A percentile compares a stretch with the other conserved stretches of the same genome.
phyloP scores from a whole-genome alignment of 2,329 filamentous ascomycete species.

The Epicoccum sorghinum region DNA sequence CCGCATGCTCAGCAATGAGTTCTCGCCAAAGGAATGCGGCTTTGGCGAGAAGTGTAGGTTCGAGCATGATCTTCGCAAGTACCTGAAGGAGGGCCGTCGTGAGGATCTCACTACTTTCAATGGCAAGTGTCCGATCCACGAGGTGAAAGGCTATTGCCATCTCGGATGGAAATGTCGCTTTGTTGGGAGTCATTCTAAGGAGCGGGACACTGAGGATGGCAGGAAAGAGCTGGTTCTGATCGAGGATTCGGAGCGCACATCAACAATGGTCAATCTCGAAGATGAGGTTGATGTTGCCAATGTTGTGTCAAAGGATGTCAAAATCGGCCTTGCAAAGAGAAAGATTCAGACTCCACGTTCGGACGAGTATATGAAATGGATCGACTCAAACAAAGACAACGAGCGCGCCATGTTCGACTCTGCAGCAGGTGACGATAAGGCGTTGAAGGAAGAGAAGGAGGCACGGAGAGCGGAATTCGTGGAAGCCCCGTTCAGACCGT shows the following conservation, averaged over 20 bases:
- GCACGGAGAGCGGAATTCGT: slow-evolving; percentile 80
- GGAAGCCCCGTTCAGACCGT: slow-evolving; percentile 87
- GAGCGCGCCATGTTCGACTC: slow-evolving; percentile 44
- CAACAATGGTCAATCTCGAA: slow-evolving; percentile 51
- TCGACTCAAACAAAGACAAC: slow-evolving; percentile 66
- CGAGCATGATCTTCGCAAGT: slow-evolving; percentile 83
- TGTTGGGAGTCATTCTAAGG: slow-evolving; percentile 82
- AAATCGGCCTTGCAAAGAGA: slow-evolving; percentile 76
- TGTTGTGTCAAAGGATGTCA: slow-evolving; percentile 70
- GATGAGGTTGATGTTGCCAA: slow-evolving; percentile 73
- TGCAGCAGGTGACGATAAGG: slow-evolving; percentile 41
- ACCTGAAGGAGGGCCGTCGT: slow-evolving; percentile 80
- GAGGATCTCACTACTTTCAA: slow-evolving; percentile 77
- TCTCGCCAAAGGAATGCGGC: slow-evolving; percentile 75
- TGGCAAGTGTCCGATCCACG: slow-evolving; percentile 82
- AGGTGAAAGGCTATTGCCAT: slow-evolving; percentile 75
- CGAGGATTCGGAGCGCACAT: slow-evolving; percentile 59
- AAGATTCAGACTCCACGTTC: slow-evolving; percentile 73
- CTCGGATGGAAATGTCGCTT: slow-evolving; percentile 96
- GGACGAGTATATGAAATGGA: slow-evolving; percentile 78
- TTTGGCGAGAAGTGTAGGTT: slow-evolving; percentile 83
- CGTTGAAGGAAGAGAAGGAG: slow-evolving; percentile 48
- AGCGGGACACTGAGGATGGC: slow-evolving; percentile 78
- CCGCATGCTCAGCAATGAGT: slow-evolving; percentile 74
- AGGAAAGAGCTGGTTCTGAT: slow-evolving; percentile 79